Percentiles rank a stretch among this genome's conserved stretches.
Evolutionary conservation across 2,329 filamentous ascomycete species (phyloP).

Genomic region (Scleromitrula shiraiana): DNA sequence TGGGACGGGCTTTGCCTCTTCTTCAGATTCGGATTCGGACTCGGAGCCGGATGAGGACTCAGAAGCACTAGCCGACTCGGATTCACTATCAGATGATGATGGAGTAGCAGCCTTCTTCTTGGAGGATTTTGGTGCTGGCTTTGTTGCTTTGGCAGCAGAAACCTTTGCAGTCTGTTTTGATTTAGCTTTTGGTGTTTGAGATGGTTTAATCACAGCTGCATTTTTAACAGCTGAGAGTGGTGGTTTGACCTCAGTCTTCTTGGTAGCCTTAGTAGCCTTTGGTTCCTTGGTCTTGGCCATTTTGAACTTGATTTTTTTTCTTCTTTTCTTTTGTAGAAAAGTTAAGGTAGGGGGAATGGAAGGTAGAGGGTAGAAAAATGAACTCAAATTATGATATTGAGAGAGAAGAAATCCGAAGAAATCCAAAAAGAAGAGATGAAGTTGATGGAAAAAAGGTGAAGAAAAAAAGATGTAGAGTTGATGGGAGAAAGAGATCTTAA

Average conservation of each 20-base stretch:
- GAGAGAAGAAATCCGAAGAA: neutral
- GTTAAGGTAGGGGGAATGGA: neutral
- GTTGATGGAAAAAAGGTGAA: constrained; percentile 8
- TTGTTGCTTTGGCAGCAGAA: constrained; percentile 29
- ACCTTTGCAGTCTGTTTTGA: constrained; percentile 59
- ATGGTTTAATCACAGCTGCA: constrained; percentile 58
- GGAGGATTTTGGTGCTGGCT: constrained; percentile 10
- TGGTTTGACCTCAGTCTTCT: constrained; percentile 43
- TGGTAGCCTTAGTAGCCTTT: constrained; percentile 49
- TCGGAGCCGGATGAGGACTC: constrained; percentile 24
- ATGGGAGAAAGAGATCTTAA: constrained; percentile 14
- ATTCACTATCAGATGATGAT: constrained; percentile 33
- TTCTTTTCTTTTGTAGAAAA: neutral
- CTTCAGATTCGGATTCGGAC: constrained; percentile 27
- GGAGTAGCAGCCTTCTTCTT: constrained; percentile 39
- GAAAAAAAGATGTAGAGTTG: constrained; percentile 11
- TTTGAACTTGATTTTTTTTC: no score
- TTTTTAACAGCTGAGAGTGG: constrained; percentile 51
- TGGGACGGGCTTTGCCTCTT: constrained; percentile 23
- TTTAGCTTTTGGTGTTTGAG: constrained; percentile 57
- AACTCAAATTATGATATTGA: neutral
- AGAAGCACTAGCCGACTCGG: constrained; percentile 30
- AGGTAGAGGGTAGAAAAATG: neutral
- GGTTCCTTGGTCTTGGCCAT: constrained; percentile 63
- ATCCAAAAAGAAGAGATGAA: neutral